Evolutionary conservation across 768 basidiomycete species (phyloP), one percentile per base, ranked within the genome.

Genomic region (Tricholoma sp.): DNA sequence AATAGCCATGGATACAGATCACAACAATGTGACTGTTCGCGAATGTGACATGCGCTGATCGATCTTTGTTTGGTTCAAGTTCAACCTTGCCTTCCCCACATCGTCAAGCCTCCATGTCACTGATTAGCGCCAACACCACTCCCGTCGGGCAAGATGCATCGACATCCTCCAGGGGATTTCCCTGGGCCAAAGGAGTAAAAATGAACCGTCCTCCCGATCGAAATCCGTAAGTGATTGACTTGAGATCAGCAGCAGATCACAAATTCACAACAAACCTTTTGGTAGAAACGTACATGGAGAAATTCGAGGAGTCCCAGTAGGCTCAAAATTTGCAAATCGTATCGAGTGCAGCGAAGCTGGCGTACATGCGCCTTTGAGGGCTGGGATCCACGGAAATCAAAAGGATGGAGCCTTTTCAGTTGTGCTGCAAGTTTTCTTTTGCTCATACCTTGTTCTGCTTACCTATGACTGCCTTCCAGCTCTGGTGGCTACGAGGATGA

Each of bases 401-500:
- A 15, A 55, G 2, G 64, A 68, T 7, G 70, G 71, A 1, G 74
- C 76, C 7, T 76, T 64, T 52, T 78, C 77, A 12, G 68, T 78
- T 18, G 76, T 76, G 15, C 44, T 78, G 67, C 66, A 18, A 29
- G 65, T 52, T 15, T 31, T 54, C 6, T n/a, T 31, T n/a, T 29
- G 24, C 11, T 2, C 7, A 24, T 11, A 18, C 13, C 11, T 39
- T 6, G 5, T 1, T 11, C 28, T 28, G 20, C 13, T 24, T 17
- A 33, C 20, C 18, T 34, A 18, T 49, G 6, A 55, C 0, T 2
- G 20, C 9, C 18, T 1, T 39, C 4, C 28, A 68, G 67, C 15
- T 74, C 77, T 36, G 68, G 61, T 12, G 74, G 74, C 6, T 78
- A 78, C 41, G 71, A 74, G 45, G 77, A 78, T 59, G 71, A 78